phyloP scores from a whole-genome alignment of 2,329 filamentous ascomycete genomes.

The Diplodia intermedia region DNA sequence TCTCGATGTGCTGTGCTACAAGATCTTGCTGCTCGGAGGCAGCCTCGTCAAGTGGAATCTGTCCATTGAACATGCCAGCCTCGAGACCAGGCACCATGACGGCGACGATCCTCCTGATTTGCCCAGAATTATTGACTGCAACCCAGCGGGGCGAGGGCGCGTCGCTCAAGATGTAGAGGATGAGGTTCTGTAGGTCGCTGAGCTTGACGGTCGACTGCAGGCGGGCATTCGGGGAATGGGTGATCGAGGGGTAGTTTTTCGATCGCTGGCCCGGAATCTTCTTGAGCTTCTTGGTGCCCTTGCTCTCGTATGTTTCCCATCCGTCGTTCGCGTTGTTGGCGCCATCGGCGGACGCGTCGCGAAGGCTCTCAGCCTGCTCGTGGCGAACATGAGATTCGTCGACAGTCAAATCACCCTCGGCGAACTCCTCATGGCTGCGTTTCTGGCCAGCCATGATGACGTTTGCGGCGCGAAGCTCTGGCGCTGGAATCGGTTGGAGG shows the following conservation, averaged over 20 bases:
- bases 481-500: not conserved
- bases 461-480: not conserved
- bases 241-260: constrained; percentile 60
- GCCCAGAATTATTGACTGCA: constrained; percentile 62
- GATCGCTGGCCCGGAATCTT: constrained; percentile 48
- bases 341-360: constrained; percentile 19
- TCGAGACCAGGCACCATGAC: constrained; percentile 94
- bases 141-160: constrained; percentile 68
- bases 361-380: not conserved
- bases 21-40: constrained; percentile 29
- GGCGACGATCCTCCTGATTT: constrained; percentile 77
- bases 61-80: constrained; percentile 81
- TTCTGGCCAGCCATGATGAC: constrained; percentile 28
- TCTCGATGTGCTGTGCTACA: constrained; percentile 35
- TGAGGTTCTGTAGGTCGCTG: constrained; percentile 63
- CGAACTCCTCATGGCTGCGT: constrained; percentile 28
- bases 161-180: constrained; percentile 67
- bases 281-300: constrained; percentile 36
- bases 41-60: constrained; percentile 46
- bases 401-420: constrained; percentile 12
- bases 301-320: constrained; percentile 40
- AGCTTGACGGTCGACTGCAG: constrained; percentile 64
- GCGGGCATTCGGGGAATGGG: constrained; percentile 60
- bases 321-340: constrained; percentile 33
- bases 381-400: not conserved